Percentiles rank a stretch among this genome's conserved stretches.
Evolutionary conservation across 495 filamentous ascomycete species (phyloP).

Genomic region (Penicillium steckii): DNA sequence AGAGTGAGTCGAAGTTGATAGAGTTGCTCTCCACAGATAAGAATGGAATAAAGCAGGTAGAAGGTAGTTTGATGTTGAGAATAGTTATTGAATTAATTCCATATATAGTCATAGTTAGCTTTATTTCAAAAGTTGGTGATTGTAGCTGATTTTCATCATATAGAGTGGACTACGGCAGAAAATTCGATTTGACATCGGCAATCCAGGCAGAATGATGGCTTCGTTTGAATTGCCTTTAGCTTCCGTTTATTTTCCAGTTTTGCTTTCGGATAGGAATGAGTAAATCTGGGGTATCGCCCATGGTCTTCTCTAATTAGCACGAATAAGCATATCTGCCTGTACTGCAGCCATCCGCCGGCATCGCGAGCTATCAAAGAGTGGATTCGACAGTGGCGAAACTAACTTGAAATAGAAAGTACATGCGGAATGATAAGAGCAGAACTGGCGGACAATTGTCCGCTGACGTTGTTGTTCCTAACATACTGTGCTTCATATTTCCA

Average conservation of each 20-base stretch:
- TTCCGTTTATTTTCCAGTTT: not conserved
- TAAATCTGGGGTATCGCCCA: too few relatives aligned
- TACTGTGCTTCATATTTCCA: too few relatives aligned
- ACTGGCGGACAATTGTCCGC: constrained; percentile 12
- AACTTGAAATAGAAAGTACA: constrained; percentile 22
- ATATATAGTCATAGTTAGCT: not conserved
- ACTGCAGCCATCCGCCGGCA: constrained; percentile 3
- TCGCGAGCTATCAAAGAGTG: not conserved
- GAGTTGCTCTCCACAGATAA: constrained; percentile 9
- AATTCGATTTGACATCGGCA: not conserved
- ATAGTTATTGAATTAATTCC: not conserved
- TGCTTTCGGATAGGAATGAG: too few relatives aligned
- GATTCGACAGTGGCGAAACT: constrained; percentile 12
- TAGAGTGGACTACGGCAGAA: too few relatives aligned
- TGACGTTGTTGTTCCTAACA: too few relatives aligned
- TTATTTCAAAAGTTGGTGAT: too few relatives aligned
- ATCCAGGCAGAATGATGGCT: not conserved
- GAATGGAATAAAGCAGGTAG: not conserved
- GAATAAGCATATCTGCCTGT: not conserved
- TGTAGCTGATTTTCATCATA: too few relatives aligned
- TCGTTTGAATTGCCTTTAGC: not conserved
- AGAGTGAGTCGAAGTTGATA: constrained; percentile 14
- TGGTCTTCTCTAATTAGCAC: not conserved
- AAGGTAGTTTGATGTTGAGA: not conserved
- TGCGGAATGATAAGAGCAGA: constrained; percentile 19